Evolutionary conservation across 179 eudicot species (phyloP).

Genomic region (Heliamphora ciliata): DNA sequence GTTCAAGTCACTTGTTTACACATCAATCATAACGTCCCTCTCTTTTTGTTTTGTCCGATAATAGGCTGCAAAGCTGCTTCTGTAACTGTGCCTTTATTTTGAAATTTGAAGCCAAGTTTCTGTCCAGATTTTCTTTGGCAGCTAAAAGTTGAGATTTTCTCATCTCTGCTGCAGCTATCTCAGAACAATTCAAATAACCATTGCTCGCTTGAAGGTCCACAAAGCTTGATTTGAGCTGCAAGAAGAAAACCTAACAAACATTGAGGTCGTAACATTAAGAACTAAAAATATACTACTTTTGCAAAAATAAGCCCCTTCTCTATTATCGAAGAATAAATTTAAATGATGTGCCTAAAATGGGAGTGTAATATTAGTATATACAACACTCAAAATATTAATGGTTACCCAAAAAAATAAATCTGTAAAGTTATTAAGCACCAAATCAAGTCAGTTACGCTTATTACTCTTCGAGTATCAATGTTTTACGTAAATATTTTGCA

Average conservation of each 20-base stretch:
- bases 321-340: too few species aligned
- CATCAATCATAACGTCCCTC: background rate
- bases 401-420: background rate
- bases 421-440: background rate
- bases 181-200: conserved; percentile 18
- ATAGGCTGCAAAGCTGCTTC: conserved; percentile 37
- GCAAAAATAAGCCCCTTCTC: too few species aligned
- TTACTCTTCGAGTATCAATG: too few species aligned
- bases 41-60: conserved; percentile 17
- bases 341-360: too few species aligned
- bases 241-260: background rate
- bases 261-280: background rate
- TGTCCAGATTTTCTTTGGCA: conserved; percentile 30
- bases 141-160: conserved; percentile 37
- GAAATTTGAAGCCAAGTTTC: conserved; percentile 37
- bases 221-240: conserved; percentile 32
- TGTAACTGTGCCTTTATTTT: conserved; percentile 30
- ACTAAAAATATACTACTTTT: background rate
- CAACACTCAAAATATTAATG: background rate
- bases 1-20: background rate
- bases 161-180: conserved; percentile 38
- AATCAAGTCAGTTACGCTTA: background rate
- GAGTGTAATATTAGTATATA: too few species aligned
- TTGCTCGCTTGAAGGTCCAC: conserved; percentile 23
- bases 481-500: too few species aligned